Evolutionary conservation across 805 yeast species (phyloP).

Genomic region (Ascoidea tarda): DNA sequence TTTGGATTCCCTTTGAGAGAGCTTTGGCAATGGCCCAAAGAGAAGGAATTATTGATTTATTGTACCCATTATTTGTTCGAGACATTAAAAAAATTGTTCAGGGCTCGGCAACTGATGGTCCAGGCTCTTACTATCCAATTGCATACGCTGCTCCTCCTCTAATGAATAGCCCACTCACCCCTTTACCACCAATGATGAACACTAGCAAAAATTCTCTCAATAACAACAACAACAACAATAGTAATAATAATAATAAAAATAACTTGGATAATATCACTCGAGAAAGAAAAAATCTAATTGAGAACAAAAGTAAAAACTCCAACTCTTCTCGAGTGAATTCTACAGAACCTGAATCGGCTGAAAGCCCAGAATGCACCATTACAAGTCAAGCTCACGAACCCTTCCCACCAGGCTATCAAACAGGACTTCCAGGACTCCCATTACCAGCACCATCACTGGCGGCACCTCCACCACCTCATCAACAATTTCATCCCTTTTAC

Average conservation of each 20-base stretch:
- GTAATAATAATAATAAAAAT: too few relatives aligned
- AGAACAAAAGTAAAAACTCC: too few relatives aligned
- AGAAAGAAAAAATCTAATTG: neutral
- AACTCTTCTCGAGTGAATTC: neutral
- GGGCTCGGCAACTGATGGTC: neutral
- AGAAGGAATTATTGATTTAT: conserved; percentile 44
- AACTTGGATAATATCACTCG: neutral
- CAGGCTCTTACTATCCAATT: neutral
- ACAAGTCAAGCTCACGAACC: neutral
- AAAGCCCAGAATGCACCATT: neutral
- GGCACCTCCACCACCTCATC: neutral
- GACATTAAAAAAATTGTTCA: conserved; percentile 32
- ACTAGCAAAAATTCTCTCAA: neutral
- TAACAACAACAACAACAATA: too few relatives aligned
- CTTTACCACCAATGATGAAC: neutral
- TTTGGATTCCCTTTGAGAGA: conserved; percentile 64
- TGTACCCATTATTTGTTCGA: conserved; percentile 48
- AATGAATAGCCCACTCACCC: neutral
- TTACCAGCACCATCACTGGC: neutral
- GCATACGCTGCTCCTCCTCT: neutral
- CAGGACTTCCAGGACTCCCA: neutral
- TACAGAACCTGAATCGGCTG: too few relatives aligned
- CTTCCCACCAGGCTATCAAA: neutral
- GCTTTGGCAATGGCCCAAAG: conserved; percentile 58
- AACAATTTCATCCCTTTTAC: neutral